Percentiles rank a stretch among this genome's conserved stretches.
Evolutionary conservation across 139 green algal species (phyloP).

Genomic region (Coelastrella sp.): DNA sequence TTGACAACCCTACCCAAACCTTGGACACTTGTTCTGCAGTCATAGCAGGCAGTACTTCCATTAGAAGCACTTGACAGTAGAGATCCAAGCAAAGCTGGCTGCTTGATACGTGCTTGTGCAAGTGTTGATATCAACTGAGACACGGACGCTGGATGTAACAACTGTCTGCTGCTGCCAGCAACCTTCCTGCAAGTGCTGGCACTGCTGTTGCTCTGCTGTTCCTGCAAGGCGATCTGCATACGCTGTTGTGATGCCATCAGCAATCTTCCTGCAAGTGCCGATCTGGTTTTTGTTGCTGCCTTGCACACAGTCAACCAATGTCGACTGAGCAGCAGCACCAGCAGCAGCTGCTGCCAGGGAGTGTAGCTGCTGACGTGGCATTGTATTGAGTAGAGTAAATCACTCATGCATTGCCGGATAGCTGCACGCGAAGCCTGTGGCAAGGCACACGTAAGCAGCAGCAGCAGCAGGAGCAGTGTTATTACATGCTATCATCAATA

Average conservation of each 20-base stretch:
- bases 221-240: constrained; percentile 10
- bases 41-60: neutral
- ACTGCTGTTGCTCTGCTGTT: constrained; percentile 12
- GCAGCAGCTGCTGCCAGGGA: constrained; percentile 30
- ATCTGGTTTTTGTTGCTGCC: neutral
- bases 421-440: no score
- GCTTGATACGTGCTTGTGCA: neutral
- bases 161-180: constrained; percentile 6
- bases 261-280: neutral
- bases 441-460: no score
- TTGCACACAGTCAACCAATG: neutral
- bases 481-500: no score
- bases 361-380: neutral
- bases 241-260: neutral
- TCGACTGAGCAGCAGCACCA: constrained; percentile 23
- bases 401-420: no score
- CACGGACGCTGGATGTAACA: neutral
- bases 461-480: no score
- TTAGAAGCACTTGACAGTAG: neutral
- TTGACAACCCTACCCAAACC: neutral
- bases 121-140: neutral
- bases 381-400: constrained; percentile 10
- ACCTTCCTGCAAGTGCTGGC: no score
- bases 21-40: neutral
- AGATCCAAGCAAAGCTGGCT: neutral